Percentiles rank a stretch among this genome's conserved stretches.
phyloP scores from a whole-genome alignment of 1,284 basidiomycete genomes.

The Puccinia horiana region DNA sequence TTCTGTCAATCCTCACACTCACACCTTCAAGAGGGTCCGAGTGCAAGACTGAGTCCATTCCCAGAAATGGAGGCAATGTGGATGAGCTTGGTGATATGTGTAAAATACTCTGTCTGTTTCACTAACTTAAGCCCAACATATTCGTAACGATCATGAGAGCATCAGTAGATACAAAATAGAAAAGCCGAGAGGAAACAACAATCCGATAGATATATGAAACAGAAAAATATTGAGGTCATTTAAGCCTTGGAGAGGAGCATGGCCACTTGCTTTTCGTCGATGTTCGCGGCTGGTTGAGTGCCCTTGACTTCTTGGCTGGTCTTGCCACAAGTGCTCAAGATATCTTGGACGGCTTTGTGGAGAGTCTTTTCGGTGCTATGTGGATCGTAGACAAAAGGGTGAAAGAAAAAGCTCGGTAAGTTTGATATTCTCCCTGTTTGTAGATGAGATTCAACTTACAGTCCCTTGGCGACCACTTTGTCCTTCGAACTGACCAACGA shows the following conservation, averaged over 20 bases:
- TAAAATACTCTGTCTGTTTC: no score
- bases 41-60: not conserved
- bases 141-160: not conserved
- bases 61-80: no score
- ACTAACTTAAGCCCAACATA: not conserved
- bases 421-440: not conserved
- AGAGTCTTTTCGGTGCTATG: not conserved
- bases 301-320: not conserved
- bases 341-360: not conserved
- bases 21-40: not conserved
- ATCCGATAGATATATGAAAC: not conserved
- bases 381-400: not conserved
- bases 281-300: not conserved
- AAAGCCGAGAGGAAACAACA: not conserved
- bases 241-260: constrained; percentile 18
- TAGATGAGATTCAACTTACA: not conserved
- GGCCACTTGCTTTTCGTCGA: not conserved
- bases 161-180: not conserved
- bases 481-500: not conserved
- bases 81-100: no score
- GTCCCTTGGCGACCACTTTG: not conserved
- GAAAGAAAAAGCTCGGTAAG: no score
- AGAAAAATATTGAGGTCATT: not conserved
- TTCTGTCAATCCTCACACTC: not conserved
- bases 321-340: not conserved